These are phyloP conservation scores for Voacanga thouarsii DNA, from an alignment of 257 asterid species.

Conservation along the genomic window DNA sequence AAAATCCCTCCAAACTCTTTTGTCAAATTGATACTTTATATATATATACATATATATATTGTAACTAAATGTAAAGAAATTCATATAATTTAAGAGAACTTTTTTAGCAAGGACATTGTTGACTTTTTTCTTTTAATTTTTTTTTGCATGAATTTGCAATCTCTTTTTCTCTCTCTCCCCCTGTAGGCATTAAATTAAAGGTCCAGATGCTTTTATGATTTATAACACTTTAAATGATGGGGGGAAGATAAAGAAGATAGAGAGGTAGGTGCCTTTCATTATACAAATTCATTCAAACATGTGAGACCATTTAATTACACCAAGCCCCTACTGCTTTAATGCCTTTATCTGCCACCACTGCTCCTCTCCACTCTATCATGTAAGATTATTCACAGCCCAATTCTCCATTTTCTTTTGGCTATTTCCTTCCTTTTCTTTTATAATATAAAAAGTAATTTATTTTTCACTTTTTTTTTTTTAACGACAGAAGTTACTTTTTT, in stretches of 20 bases:
- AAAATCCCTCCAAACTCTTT: too few relatives aligned
- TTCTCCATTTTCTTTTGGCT: background rate
- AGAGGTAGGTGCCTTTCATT: slow-evolving; percentile 1
- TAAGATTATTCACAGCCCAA: background rate
- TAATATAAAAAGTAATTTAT: too few relatives aligned
- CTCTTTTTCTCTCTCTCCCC: background rate
- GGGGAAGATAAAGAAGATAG: background rate
- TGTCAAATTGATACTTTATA: too few relatives aligned
- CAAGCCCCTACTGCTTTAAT: background rate
- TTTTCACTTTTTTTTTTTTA: too few relatives aligned
- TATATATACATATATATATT: too few relatives aligned
- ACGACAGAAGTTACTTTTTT: too few relatives aligned
- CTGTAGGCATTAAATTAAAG: slow-evolving; percentile 3
- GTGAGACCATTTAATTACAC: slow-evolving; percentile 11
- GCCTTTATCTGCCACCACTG: slow-evolving; percentile 1
- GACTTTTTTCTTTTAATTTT: too few relatives aligned
- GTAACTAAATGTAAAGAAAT: too few relatives aligned
- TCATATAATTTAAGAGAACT: too few relatives aligned
- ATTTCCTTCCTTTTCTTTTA: background rate
- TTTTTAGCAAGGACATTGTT: too few relatives aligned
- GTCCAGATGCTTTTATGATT: slow-evolving; percentile 4
- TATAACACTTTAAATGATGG: slow-evolving; percentile 10
- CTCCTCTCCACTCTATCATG: background rate
- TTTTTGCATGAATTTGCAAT: background rate
- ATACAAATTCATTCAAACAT: slow-evolving; percentile 9